Evolutionary conservation across 2,329 filamentous ascomycete species (phyloP).

Genomic region (Aspergillus ustus): DNA sequence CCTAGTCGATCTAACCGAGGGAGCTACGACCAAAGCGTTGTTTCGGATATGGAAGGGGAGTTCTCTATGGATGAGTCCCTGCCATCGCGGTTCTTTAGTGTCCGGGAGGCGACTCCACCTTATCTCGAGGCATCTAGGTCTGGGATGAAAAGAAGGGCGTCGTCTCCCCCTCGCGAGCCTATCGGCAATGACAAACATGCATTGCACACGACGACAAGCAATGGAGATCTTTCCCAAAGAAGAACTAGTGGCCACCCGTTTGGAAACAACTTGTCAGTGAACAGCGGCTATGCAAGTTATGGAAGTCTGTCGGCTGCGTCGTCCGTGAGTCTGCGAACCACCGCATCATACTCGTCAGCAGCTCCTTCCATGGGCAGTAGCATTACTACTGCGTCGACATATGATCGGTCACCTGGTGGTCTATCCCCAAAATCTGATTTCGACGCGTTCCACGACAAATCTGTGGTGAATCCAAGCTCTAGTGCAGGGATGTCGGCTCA

Average conservation of each 20-base stretch:
- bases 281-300: slow-evolving; percentile 60
- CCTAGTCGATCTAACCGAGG: slow-evolving; percentile 60
- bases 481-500: slow-evolving; percentile 48
- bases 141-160: slow-evolving; percentile 68
- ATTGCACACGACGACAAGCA: slow-evolving; percentile 43
- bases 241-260: slow-evolving; percentile 59
- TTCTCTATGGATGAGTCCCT: slow-evolving; percentile 44
- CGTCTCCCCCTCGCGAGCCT: slow-evolving; percentile 64
- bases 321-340: slow-evolving; percentile 63
- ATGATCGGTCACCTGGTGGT: slow-evolving; percentile 65
- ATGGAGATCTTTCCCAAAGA: slow-evolving; percentile 59
- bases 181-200: slow-evolving; percentile 40
- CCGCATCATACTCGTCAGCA: slow-evolving; percentile 66
- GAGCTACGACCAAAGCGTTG: slow-evolving; percentile 66
- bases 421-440: slow-evolving; percentile 63
- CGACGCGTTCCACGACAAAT: slow-evolving; percentile 58
- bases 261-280: slow-evolving; percentile 59
- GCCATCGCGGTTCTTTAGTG: slow-evolving; percentile 40
- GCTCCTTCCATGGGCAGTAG: slow-evolving; percentile 67
- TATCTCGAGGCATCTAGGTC: slow-evolving; percentile 49
- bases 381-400: slow-evolving; percentile 67
- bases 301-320: slow-evolving; percentile 69
- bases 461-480: slow-evolving; percentile 53
- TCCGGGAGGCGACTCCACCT: slow-evolving; percentile 45
- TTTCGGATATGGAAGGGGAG: slow-evolving; percentile 54